Conservation (phyloP, 2,329 filamentous ascomycete species). For the Tolypocladium tropicale region DNA sequence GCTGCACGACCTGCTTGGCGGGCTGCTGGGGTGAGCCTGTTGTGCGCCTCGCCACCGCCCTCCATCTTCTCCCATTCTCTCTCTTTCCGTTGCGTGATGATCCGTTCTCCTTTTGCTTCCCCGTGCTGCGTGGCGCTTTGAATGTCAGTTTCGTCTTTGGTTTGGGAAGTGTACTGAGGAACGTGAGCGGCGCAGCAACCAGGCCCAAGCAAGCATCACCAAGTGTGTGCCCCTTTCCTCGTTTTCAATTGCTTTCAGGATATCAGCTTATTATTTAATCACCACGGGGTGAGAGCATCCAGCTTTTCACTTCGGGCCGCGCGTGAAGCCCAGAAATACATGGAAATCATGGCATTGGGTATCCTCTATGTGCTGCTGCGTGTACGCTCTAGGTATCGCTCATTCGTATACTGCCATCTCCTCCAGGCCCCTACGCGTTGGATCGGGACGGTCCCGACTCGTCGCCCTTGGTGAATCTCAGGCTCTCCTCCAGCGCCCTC, state of each 20-base stretch:
- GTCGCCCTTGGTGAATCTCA: slow-evolving; percentile 28
- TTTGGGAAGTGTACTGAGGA: too few species aligned
- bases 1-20: slow-evolving; percentile 8
- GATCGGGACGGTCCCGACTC: slow-evolving; percentile 13
- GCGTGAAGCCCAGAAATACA: too few species aligned
- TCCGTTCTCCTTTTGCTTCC: background rate
- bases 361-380: background rate
- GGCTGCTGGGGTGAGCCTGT: background rate
- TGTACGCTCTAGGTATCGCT: background rate
- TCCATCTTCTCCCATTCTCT: background rate
- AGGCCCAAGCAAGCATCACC: too few species aligned
- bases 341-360: background rate
- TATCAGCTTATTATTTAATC: background rate
- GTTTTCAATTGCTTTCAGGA: background rate
- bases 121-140: background rate
- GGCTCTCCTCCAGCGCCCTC: slow-evolving; percentile 44
- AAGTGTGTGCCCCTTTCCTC: too few species aligned
- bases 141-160: background rate
- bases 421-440: background rate
- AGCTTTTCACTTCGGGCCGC: background rate
- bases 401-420: background rate
- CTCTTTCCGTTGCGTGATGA: background rate
- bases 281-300: background rate
- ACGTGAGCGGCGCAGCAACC: too few species aligned
- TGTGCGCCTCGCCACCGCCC: too few species aligned